Evolutionary conservation across 2,329 filamentous ascomycete species (phyloP).

Genomic region (Cladosporium sp.): DNA sequence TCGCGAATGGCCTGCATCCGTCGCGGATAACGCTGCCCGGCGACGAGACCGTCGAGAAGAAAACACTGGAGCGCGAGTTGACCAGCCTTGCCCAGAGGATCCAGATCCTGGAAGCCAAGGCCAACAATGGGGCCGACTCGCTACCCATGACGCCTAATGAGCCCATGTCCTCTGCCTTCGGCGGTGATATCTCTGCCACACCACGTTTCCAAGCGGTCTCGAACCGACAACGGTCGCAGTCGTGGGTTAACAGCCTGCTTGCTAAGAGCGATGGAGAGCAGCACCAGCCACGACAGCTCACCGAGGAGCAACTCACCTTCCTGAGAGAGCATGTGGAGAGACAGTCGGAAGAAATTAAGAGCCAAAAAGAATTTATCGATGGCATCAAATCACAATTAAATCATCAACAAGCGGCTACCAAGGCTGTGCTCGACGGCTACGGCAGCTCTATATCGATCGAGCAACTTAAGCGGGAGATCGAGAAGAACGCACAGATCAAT

Average conservation of each 20-base stretch:
- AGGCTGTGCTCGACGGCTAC: conserved; percentile 71
- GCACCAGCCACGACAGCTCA: conserved; percentile 53
- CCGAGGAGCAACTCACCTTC: conserved; percentile 78
- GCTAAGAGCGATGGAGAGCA: conserved; percentile 44
- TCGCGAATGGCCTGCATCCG: conserved; percentile 48
- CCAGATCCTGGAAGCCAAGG: conserved; percentile 76
- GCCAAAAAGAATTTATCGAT: conserved; percentile 78
- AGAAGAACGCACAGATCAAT: conserved; percentile 97
- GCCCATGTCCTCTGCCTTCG: conserved; percentile 52
- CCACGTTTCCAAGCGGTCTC: conserved; percentile 19
- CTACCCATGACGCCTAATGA: conserved; percentile 83
- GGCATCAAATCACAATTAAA: conserved; percentile 81
- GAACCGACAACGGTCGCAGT: conserved; percentile 32
- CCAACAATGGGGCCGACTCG: conserved; percentile 37
- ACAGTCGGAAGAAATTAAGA: conserved; percentile 87
- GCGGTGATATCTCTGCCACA: conserved; percentile 49
- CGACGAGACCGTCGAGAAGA: conserved; percentile 69
- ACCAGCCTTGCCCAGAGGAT: conserved; percentile 72
- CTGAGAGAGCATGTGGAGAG: conserved; percentile 88
- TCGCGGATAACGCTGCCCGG: conserved; percentile 70
- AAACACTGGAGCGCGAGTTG: conserved; percentile 76
- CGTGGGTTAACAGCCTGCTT: conserved; percentile 50
- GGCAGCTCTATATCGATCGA: conserved; percentile 87
- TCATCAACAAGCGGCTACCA: conserved; percentile 79
- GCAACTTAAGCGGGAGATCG: conserved; percentile 84